Conservation (phyloP, 2,329 filamentous ascomycete genomes). For the Trichoderma pleuroti region DNA sequence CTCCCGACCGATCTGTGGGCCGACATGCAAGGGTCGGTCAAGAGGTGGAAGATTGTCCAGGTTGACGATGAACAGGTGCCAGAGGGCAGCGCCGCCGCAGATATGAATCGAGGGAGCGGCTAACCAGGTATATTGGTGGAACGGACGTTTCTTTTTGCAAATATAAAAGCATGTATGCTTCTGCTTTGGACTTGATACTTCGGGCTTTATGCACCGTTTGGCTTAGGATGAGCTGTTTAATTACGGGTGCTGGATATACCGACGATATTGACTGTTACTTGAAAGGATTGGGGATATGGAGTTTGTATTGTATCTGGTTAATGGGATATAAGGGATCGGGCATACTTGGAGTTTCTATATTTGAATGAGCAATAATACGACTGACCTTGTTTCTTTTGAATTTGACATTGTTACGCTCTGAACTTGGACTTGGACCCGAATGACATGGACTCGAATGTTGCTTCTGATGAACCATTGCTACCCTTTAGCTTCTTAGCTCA, state of each 20-base stretch:
- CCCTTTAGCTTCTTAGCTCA: too few species aligned
- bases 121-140: not conserved
- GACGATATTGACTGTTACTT: not conserved
- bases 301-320: not conserved
- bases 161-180: not conserved
- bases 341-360: not conserved
- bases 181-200: not conserved
- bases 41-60: slow-evolving; percentile 48
- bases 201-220: not conserved
- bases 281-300: not conserved
- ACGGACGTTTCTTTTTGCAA: not conserved
- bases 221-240: not conserved
- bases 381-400: not conserved
- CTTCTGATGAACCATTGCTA: not conserved
- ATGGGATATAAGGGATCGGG: not conserved
- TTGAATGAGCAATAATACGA: not conserved
- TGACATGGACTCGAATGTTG: too few species aligned
- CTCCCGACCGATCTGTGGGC: slow-evolving; percentile 87
- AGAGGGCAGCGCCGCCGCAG: not conserved
- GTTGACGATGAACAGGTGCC: slow-evolving; percentile 27
- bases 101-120: not conserved
- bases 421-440: too few species aligned
- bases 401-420: not conserved
- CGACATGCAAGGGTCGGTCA: slow-evolving; percentile 61
- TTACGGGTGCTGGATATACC: not conserved